Percentiles rank a stretch among this genome's conserved stretches.
Evolutionary conservation across 345 rosid genomes (phyloP).

Genomic region (Boechera stricta): DNA sequence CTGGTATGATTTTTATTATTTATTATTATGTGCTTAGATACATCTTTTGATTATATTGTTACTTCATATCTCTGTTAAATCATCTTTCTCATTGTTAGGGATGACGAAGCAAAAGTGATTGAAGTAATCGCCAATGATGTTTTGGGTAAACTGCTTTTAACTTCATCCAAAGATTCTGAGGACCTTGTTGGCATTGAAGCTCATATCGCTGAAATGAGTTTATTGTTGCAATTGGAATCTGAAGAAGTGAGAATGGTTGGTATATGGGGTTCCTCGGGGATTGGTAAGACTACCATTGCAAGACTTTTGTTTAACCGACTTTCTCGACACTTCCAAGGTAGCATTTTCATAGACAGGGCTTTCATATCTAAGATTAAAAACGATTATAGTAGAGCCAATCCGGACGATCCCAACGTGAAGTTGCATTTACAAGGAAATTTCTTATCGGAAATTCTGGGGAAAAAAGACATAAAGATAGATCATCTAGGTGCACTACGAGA

Average conservation of each 20-base stretch:
- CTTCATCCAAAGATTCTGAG: background rate
- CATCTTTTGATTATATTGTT: background rate
- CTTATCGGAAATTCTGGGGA: background rate
- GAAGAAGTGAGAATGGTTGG: slow-evolving; percentile 22
- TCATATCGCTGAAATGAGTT: background rate
- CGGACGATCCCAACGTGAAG: background rate
- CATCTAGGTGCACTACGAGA: background rate
- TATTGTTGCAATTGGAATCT: too few relatives aligned
- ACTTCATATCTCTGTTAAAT: background rate
- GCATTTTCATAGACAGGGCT: background rate
- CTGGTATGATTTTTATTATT: too few relatives aligned
- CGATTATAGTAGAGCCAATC: background rate
- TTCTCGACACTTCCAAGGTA: background rate
- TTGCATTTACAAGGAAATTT: background rate
- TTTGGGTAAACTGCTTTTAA: background rate
- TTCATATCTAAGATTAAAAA: background rate
- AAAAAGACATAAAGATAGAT: slow-evolving; percentile 9
- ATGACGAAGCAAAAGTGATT: background rate
- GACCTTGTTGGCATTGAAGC: background rate
- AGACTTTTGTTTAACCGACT: background rate
- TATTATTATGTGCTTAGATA: background rate
- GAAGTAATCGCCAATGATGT: background rate
- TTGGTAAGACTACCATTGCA: slow-evolving; percentile 23
- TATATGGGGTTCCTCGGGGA: slow-evolving; percentile 9
- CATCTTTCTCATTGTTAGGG: background rate